Percentiles rank a stretch among this genome's conserved stretches.
phyloP scores from a whole-genome alignment of 1,284 basidiomycete genomes.

The Cerioporus squamosus region DNA sequence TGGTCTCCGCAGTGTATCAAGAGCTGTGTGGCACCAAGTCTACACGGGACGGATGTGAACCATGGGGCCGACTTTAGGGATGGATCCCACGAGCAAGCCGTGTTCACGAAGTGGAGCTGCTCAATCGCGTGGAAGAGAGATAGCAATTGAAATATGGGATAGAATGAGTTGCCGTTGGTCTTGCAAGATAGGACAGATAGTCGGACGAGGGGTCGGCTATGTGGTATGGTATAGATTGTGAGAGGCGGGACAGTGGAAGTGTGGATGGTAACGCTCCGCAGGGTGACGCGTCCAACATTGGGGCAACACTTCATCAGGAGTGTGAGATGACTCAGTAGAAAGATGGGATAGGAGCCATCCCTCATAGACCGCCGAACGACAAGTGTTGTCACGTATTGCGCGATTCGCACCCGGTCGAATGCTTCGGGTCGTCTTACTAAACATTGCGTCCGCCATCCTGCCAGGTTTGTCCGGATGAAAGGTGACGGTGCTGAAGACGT shows the following conservation, averaged over 20 bases:
- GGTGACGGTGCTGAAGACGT: constrained; percentile 32
- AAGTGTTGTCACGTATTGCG: background rate
- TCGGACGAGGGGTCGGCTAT: background rate
- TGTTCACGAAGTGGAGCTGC: background rate
- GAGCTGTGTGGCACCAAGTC: background rate
- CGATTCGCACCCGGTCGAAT: background rate
- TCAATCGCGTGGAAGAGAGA: background rate
- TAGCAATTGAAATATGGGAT: background rate
- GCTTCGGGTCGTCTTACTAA: background rate
- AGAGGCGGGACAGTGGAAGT: background rate
- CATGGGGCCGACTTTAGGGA: background rate
- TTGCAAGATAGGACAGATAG: background rate
- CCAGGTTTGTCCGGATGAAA: background rate
- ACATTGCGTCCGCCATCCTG: background rate
- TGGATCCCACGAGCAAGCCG: background rate
- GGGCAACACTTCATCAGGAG: background rate
- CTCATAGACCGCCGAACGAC: background rate
- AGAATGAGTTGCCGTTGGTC: background rate
- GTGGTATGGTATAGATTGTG: too few relatives aligned
- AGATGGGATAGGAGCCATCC: background rate
- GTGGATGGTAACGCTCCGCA: background rate
- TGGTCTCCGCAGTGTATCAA: background rate
- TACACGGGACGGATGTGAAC: background rate
- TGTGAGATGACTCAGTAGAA: background rate
- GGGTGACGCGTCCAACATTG: background rate